Evolutionary conservation across 2,329 filamentous ascomycete species (phyloP), one percentile per base, ranked within the genome.

Genomic region (Cercospora beticola): DNA sequence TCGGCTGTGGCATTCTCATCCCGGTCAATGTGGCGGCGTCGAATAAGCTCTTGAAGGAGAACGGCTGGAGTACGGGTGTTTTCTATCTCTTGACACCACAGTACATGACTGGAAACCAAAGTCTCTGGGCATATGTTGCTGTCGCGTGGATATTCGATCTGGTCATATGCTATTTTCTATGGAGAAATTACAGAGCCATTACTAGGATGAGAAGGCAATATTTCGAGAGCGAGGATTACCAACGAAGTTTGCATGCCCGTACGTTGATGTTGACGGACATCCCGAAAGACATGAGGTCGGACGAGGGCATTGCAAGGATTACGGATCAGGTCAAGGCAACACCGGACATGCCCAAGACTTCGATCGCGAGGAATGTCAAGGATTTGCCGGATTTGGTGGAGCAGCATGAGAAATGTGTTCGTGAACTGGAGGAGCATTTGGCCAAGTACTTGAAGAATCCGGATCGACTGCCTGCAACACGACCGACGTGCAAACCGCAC

Each of bases 361-460:
- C 92, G 10, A 90, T 98, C 74, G 94, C 93, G 26, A 89, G 95
- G 71, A 97, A 98, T 75, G 93, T 97, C 70, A 97, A 94, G 79
- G 90, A 94, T 46, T 85, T 99, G 12, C 95, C 95, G 10, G 86
- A 90, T 18, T 83, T 98, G 67, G 95, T 99, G 70, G 88, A 90
- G 68, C 87, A 96, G 77, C 94, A 99, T 76, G 90, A 93, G 65
- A 85, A 90, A 71, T 86, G 89, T 0, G 95, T 99, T 36, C 88
- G 92, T 59, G 86, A 92, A 73, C 86, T 99, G 46, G 95, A 99
- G 78, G 86, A 87, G 57, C 86, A 96, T 4, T 82, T 99, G 64
- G 92, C 95, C 43, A 96, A 92, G 74, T 98, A 99, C 77, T 85
- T 99, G 58, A 96, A 91, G 79, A 91, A 97, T 69, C 95, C 95